Evolutionary conservation across 306 rosid species (phyloP).

Genomic region (Gastrolobium bilobum): DNA sequence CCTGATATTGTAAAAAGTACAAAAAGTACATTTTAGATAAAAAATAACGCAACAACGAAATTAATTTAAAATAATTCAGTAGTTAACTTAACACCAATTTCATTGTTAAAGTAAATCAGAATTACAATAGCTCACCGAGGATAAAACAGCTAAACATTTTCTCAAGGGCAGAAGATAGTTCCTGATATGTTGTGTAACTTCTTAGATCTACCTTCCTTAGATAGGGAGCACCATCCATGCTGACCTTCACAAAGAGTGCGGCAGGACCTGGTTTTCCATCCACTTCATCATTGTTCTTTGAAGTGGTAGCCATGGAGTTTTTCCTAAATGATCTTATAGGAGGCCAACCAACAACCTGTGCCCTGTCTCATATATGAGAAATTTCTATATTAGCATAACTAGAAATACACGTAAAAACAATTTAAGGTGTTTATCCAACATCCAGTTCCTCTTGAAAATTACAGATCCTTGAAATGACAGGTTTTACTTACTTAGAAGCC

Average conservation of each 20-base stretch:
- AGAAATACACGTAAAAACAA: background rate
- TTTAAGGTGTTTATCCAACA: background rate
- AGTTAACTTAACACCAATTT: background rate
- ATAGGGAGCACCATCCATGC: constrained; percentile 99
- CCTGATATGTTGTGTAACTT: constrained; percentile 79
- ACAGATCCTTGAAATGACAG: background rate
- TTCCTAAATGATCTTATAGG: constrained; percentile 92
- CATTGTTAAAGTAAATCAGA: constrained; percentile 13
- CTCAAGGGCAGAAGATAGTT: constrained; percentile 92
- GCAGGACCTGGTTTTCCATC: constrained; percentile 87
- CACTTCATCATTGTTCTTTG: constrained; percentile 90
- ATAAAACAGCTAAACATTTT: constrained; percentile 98
- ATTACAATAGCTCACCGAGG: constrained; percentile 63
- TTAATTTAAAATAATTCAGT: background rate
- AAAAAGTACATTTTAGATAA: constrained; percentile 5
- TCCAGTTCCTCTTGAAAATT: constrained; percentile 3
- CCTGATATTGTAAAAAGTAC: constrained; percentile 62
- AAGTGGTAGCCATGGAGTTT: constrained; percentile 76
- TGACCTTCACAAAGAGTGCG: constrained; percentile 91
- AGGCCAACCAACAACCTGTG: constrained; percentile 99
- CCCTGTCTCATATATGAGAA: constrained; percentile 62
- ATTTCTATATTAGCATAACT: constrained; percentile 9
- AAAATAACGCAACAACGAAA: constrained; percentile 7
- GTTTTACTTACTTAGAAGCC: constrained; percentile 82
- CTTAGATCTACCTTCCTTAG: constrained; percentile 95